Evolutionary conservation across 805 yeast genomes (phyloP).

Genomic region (Diddensiella caesifluorescens): DNA sequence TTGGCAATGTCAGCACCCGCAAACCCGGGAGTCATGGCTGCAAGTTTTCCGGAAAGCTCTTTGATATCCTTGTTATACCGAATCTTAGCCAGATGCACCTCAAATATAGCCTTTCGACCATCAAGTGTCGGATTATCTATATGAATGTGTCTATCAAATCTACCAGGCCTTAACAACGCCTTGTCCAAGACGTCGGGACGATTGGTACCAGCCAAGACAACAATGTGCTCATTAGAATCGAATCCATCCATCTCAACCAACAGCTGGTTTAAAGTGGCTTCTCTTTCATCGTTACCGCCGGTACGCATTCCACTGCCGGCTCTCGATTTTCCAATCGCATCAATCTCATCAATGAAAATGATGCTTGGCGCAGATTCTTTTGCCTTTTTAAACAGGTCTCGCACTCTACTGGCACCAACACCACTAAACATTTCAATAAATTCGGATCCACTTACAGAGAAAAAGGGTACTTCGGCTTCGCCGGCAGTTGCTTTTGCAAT

Average conservation of each 20-base stretch:
- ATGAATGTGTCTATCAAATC: slow-evolving; percentile 85
- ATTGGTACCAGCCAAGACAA: slow-evolving; percentile 91
- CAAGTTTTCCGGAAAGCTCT: slow-evolving; percentile 68
- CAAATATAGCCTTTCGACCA: slow-evolving; percentile 82
- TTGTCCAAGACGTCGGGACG: slow-evolving; percentile 86
- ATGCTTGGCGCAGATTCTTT: slow-evolving; percentile 87
- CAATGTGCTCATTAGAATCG: slow-evolving; percentile 80
- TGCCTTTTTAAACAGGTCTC: slow-evolving; percentile 87
- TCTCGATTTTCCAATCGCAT: slow-evolving; percentile 94
- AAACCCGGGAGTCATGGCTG: slow-evolving; percentile 91
- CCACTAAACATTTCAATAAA: slow-evolving; percentile 97
- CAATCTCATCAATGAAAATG: slow-evolving; percentile 90
- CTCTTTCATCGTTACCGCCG: slow-evolving; percentile 86
- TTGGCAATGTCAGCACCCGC: slow-evolving; percentile 96
- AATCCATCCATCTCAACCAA: slow-evolving; percentile 97
- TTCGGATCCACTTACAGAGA: slow-evolving; percentile 88
- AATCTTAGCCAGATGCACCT: slow-evolving; percentile 67
- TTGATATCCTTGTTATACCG: slow-evolving; percentile 37
- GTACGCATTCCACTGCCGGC: slow-evolving; percentile 66
- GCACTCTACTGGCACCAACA: slow-evolving; percentile 92
- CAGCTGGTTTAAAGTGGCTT: slow-evolving; percentile 84
- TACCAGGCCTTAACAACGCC: slow-evolving; percentile 88
- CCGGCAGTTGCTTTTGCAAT: slow-evolving; percentile 95
- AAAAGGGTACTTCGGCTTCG: slow-evolving; percentile 91
- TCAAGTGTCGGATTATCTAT: slow-evolving; percentile 84